Evolutionary conservation across 495 filamentous ascomycete genomes (phyloP), one percentile per base, ranked within the genome.

Genomic region (Lindgomyces ingoldianus): DNA sequence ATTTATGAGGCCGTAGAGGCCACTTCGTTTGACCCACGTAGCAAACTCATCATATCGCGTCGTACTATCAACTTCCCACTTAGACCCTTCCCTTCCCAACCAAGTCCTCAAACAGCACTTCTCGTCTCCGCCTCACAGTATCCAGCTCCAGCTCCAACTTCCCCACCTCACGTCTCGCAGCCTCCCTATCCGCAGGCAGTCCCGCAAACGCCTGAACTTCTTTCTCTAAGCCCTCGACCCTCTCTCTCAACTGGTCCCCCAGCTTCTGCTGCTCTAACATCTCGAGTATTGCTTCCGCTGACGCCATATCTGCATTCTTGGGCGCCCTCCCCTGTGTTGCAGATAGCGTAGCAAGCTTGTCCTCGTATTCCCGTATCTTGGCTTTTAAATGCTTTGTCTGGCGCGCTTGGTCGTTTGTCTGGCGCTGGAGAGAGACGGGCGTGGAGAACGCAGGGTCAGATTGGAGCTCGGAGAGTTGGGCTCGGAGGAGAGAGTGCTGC

Each of bases 61-160:
- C n/a, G n/a, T n/a, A n/a, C 44, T 21, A 16, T 21, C 4, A 21
- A 46, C 48, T 24, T 51, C 27, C 4, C 8, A n/a, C 48, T 24
- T 14, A 10, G 11, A 4, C 48, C 4, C 14, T 36, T 53, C 26
- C n/a, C 33, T 33, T 4, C 39, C 56, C 54, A n/a, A 76, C 71
- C 64, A 85, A 69, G 25, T 69, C 74, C 57, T 90, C 91, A 73
- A 93, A 90, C 65, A 91, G 80, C 26, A 72, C 79, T 71, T 95
- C 89, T 47, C 91, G 81, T 63, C 81, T 73, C 64, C 74, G 76
- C 45, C 76, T 85, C 46, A 90, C 74, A 19, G 76, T 73, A 25
- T 78, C 74, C 27, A 93, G 73, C 70, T 91, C 86, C 12, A 70
- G 74, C 50, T 88, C 81, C 60, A 90, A 69, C 42, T 79, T 76